Percentiles rank a stretch among this genome's conserved stretches.
These are phyloP conservation scores for Collybia sordida DNA, from an alignment of 768 basidiomycete genomes.

Conservation along the genomic window DNA sequence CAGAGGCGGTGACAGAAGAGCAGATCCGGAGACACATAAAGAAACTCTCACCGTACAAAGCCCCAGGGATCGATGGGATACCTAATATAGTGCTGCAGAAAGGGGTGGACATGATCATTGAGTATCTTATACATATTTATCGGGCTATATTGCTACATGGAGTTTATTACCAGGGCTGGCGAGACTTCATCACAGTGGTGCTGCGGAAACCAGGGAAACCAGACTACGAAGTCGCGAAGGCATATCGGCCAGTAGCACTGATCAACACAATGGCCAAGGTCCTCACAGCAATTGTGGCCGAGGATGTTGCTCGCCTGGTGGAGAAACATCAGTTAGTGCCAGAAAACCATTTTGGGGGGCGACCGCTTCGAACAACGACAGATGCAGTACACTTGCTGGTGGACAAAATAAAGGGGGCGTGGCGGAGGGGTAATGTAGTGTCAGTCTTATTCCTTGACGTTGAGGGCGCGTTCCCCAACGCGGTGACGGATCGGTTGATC, in stretches of 20 bases:
- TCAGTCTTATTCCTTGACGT: too few species aligned
- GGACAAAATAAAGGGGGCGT: too few species aligned
- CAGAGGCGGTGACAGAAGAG: not conserved
- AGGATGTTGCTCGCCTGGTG: not conserved
- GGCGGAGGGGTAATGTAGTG: too few species aligned
- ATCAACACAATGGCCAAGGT: not conserved
- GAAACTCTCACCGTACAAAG: not conserved
- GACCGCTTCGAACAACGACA: constrained; percentile 25
- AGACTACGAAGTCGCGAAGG: not conserved
- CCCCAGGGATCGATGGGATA: not conserved
- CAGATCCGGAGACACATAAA: not conserved
- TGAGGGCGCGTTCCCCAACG: too few species aligned
- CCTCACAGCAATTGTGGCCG: not conserved
- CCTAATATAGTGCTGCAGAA: not conserved
- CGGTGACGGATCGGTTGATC: too few species aligned
- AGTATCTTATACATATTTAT: not conserved
- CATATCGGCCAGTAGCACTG: not conserved
- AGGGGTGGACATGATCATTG: not conserved
- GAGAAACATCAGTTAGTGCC: not conserved
- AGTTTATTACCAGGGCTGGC: not conserved
- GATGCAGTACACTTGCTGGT: constrained; percentile 30
- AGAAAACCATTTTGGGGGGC: constrained; percentile 25
- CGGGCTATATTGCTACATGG: not conserved
- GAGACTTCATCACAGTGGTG: not conserved
- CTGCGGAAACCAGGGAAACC: not conserved